phyloP scores from a whole-genome alignment of 108 stramenopile genomes.

The Poteriospumella lacustris region DNA sequence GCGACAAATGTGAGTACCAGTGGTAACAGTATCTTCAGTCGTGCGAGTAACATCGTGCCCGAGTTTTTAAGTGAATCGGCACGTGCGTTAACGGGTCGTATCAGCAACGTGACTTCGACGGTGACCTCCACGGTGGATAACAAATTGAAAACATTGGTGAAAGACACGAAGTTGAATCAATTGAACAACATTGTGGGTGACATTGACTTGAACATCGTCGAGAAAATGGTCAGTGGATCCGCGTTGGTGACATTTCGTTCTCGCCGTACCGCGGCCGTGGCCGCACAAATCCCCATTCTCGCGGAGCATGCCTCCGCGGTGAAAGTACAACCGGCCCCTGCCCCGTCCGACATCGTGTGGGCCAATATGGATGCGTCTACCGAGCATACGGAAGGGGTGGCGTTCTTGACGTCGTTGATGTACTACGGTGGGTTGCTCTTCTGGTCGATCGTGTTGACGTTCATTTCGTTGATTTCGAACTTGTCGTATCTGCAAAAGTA shows the following conservation, averaged over 20 bases:
- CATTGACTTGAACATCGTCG: background rate
- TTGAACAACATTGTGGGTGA: too few species aligned
- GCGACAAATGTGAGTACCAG: background rate
- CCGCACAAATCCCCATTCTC: background rate
- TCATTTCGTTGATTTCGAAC: background rate
- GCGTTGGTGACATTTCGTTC: constrained; percentile 22
- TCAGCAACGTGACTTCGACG: too few species aligned
- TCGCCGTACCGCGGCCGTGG: background rate
- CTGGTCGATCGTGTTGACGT: constrained; percentile 13
- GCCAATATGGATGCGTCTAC: background rate
- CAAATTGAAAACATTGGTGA: too few species aligned
- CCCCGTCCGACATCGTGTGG: constrained; percentile 26
- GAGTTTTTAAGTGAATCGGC: too few species aligned
- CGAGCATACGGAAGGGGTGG: background rate
- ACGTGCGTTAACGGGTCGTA: too few species aligned
- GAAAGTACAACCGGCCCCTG: constrained; percentile 15
- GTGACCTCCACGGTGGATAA: too few species aligned
- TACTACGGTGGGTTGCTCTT: constrained; percentile 20
- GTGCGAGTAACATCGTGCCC: background rate
- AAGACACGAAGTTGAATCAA: too few species aligned
- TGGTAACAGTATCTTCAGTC: background rate
- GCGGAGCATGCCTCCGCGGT: background rate
- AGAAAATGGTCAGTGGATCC: background rate
- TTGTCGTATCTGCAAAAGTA: background rate
- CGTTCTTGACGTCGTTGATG: background rate